Base-by-base conservation (phyloP, 139 green algal species). In the Volvox africanus region DNA sequence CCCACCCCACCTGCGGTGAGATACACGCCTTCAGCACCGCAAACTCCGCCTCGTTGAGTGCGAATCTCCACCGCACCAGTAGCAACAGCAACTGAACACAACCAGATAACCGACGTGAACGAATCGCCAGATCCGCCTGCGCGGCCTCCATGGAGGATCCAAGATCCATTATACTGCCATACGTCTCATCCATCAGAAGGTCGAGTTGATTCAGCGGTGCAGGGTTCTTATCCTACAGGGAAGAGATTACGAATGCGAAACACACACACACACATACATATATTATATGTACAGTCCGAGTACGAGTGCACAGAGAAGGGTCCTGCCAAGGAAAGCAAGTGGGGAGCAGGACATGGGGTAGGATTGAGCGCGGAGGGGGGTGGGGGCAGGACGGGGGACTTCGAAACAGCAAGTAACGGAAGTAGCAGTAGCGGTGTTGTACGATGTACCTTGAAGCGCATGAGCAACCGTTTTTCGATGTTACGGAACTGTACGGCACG, bases 401-500 rank as follows among this genome's bases (percentile, higher is more conserved):
- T 55, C 9, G 44, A 9, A 55, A 55, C 44, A 55, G 9, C 5
- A 55, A 55, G 44, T 55, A 9, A 55, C 9, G 44, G 44, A 5
- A 55, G 44, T 55, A 55, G 44, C 44, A 55, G 9, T 9, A 55
- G 44, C 44, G n/a, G n/a, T n/a, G 44, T 55, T 9, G 44, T 55
- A 55, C 44, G 44, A 78, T 89, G 32, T 71, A 96, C 94, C 92
- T 95, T 95, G 91, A 96, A 97, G 22, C 93, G 87, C 92, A 97
- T 94, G 16, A 97, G 93, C 92, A 97, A 94, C 62, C 95, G 91
- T 93, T 97, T 97, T 93, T 97, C 93, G 14, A 97, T 89, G 83
- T 75, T 91, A 2, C 95, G 86, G 80, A 96, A 95, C 86, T 94
- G 89, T 24, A 90, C 33, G 26, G 93, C 95, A 0, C 92, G 85